phyloP scores from a whole-genome alignment of 495 filamentous ascomycete genomes.

The Neurospora tetrasperma region DNA sequence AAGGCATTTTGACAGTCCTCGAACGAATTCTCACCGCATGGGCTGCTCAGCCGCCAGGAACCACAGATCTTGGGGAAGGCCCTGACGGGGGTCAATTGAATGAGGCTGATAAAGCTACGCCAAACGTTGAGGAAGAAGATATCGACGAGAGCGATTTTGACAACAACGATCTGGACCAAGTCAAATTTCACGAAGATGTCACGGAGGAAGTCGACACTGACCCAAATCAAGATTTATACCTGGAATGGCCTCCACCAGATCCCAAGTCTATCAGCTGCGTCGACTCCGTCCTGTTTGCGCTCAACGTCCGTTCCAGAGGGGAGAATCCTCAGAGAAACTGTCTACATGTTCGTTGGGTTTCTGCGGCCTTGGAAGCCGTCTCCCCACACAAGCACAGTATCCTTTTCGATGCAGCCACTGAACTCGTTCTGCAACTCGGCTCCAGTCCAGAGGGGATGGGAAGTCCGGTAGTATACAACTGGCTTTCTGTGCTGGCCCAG shows the following conservation, averaged over 20 bases:
- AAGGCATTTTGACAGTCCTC: neutral
- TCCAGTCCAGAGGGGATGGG: neutral
- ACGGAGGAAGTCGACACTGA: neutral
- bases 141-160: neutral
- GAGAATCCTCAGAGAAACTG: neutral
- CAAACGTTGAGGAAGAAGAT: neutral
- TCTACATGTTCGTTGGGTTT: slow-evolving; percentile 4
- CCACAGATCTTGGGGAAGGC: neutral
- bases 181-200: neutral
- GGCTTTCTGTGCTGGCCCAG: slow-evolving; percentile 21
- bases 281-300: neutral
- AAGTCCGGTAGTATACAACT: slow-evolving; percentile 12
- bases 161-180: neutral
- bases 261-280: neutral
- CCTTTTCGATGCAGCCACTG: slow-evolving; percentile 10
- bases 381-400: slow-evolving; percentile 2
- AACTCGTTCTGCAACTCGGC: slow-evolving; percentile 4
- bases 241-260: neutral
- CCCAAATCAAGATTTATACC: neutral
- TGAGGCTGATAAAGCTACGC: neutral
- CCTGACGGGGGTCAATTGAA: neutral
- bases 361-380: slow-evolving; percentile 1
- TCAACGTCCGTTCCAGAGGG: neutral
- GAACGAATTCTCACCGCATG: neutral
- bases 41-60: neutral